Percentiles rank a stretch among this genome's conserved stretches.
Evolutionary conservation across 352 stramenopile species (phyloP).

Genomic region (Phytophthora citricola): DNA sequence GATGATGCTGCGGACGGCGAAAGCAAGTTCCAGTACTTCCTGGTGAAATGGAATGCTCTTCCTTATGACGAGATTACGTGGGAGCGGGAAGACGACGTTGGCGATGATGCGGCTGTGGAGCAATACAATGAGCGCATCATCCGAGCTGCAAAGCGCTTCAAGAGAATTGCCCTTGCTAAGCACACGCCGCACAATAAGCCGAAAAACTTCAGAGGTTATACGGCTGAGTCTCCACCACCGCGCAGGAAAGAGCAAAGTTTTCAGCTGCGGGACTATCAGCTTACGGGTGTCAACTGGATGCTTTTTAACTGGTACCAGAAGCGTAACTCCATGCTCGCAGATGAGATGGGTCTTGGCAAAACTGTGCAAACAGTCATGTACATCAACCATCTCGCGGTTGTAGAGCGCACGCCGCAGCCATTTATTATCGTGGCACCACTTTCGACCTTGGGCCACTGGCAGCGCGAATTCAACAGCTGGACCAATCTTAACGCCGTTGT

Average conservation of each 20-base stretch:
- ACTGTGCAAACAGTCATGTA: constrained; percentile 96
- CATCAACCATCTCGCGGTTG: constrained; percentile 96
- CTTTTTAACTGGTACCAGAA: constrained; percentile 98
- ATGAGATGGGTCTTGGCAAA: constrained; percentile 99
- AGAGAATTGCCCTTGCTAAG: constrained; percentile 49
- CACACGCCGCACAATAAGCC: constrained; percentile 45
- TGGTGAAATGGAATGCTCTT: constrained; percentile 99
- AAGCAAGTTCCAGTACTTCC: constrained; percentile 90
- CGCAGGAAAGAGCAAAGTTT: constrained; percentile 69
- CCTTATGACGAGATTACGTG: constrained; percentile 98
- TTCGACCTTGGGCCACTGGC: constrained; percentile 98
- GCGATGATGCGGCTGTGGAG: constrained; percentile 81
- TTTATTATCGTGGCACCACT: constrained; percentile 98
- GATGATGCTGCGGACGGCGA: constrained; percentile 49
- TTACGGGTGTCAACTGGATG: constrained; percentile 99
- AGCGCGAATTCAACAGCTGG: constrained; percentile 96
- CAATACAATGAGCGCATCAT: constrained; percentile 81
- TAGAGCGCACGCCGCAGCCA: constrained; percentile 94
- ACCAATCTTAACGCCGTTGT: constrained; percentile 98
- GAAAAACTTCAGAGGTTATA: constrained; percentile 85
- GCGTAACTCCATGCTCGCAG: constrained; percentile 98
- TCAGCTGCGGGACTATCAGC: constrained; percentile 98
- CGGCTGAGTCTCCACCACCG: constrained; percentile 55
- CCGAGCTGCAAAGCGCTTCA: constrained; percentile 57
- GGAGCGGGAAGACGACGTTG: constrained; percentile 97